Percentiles rank a stretch among this genome's conserved stretches.
Conservation (phyloP, 805 yeast genomes). For the Wickerhamomyces kurtzmanii region DNA sequence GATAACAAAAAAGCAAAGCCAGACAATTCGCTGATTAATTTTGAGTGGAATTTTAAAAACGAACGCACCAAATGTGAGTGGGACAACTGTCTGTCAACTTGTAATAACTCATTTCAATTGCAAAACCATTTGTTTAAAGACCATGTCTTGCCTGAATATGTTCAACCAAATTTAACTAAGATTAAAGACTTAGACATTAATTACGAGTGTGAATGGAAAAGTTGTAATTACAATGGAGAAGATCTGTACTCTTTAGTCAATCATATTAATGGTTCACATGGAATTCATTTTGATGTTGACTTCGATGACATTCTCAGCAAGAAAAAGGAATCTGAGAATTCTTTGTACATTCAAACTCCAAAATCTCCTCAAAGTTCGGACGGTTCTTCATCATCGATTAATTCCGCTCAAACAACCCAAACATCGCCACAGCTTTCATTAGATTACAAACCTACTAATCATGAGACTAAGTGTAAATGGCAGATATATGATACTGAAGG, state of each 20-base stretch:
- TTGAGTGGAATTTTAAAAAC: conserved; percentile 20
- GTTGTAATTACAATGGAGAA: conserved; percentile 50
- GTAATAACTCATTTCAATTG: conserved; percentile 27
- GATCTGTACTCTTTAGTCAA: conserved; percentile 44
- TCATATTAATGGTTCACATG: conserved; percentile 47
- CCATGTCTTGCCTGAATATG: conserved; percentile 27
- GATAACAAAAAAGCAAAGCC: neutral
- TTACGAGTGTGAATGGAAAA: conserved; percentile 60
- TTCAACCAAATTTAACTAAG: conserved; percentile 1
- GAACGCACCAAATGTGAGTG: conserved; percentile 52
- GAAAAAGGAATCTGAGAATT: conserved; percentile 1
- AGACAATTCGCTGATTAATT: conserved; percentile 6
- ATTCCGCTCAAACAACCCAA: no score
- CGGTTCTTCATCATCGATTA: no score
- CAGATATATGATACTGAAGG: conserved; percentile 3
- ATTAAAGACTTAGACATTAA: conserved; percentile 1
- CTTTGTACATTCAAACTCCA: no score
- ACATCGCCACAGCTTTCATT: no score
- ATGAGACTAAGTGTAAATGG: conserved; percentile 17
- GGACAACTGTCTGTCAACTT: conserved; percentile 46
- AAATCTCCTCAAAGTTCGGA: no score
- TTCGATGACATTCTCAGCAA: conserved; percentile 7
- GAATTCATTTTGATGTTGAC: conserved; percentile 21
- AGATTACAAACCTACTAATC: neutral
- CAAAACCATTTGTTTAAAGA: conserved; percentile 44